Conservation (phyloP, 2,329 filamentous ascomycete species). For the Curvularia hawaiiensis region DNA sequence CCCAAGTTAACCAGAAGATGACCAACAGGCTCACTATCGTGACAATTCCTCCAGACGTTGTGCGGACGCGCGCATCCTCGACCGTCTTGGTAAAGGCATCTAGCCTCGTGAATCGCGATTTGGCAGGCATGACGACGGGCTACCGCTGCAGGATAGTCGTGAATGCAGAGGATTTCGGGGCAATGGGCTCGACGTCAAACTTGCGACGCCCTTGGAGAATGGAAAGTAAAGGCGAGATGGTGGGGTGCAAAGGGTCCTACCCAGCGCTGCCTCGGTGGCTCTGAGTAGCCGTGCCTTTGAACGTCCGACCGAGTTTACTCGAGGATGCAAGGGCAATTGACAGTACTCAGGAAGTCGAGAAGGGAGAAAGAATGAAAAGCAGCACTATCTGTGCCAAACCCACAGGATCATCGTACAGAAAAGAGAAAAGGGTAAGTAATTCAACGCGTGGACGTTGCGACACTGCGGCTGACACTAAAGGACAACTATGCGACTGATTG, state of each 20-base stretch:
- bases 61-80: conserved; percentile 95
- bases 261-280: conserved; percentile 12
- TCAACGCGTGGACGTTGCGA: conserved; percentile 30
- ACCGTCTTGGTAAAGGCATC: conserved; percentile 99
- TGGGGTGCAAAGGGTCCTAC: conserved; percentile 17
- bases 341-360: conserved; percentile 8
- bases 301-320: conserved; percentile 7
- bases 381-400: conserved; percentile 30
- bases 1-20: conserved; percentile 86
- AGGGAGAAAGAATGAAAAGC: conserved; percentile 25
- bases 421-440: conserved; percentile 23
- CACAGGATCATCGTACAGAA: conserved; percentile 32
- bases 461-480: conserved; percentile 37
- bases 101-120: conserved; percentile 93
- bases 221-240: conserved; percentile 19
- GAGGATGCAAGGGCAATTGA: conserved; percentile 21
- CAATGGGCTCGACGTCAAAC: neutral
- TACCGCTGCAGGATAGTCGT: conserved; percentile 19
- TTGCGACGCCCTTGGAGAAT: conserved; percentile 9
- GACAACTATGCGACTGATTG: conserved; percentile 38
- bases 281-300: conserved; percentile 10
- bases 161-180: neutral
- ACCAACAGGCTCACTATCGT: conserved; percentile 89
- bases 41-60: conserved; percentile 92
- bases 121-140: conserved; percentile 71